Conservation (phyloP, 2,329 filamentous ascomycete genomes). For the Scedosporium boydii region DNA sequence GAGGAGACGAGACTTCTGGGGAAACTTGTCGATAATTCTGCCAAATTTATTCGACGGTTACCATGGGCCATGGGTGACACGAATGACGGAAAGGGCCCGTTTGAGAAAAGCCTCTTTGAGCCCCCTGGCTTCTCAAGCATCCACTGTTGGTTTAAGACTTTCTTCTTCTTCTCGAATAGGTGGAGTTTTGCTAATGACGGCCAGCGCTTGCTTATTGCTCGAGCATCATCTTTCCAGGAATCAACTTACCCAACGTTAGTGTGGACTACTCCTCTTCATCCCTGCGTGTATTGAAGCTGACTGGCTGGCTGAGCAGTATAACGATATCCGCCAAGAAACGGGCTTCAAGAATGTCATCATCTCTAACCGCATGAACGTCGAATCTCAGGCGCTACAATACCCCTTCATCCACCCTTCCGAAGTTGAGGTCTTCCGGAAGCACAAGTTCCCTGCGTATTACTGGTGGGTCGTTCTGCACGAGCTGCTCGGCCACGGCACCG, state of each 20-base stretch:
- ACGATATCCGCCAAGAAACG: slow-evolving; percentile 46
- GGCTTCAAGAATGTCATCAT: slow-evolving; percentile 59
- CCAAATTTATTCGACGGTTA: slow-evolving; percentile 55
- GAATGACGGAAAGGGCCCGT: slow-evolving; percentile 37
- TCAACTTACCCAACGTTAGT: slow-evolving; percentile 33
- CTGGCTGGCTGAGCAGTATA: slow-evolving; percentile 28
- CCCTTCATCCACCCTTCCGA: slow-evolving; percentile 55
- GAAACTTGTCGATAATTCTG: slow-evolving; percentile 53
- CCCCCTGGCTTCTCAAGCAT: slow-evolving; percentile 65
- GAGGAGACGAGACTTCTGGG: slow-evolving; percentile 51
- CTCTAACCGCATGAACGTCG: slow-evolving; percentile 44
- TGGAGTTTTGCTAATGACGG: neutral
- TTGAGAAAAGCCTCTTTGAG: slow-evolving; percentile 64
- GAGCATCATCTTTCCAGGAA: slow-evolving; percentile 31
- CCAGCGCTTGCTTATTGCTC: slow-evolving; percentile 32
- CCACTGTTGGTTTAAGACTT: slow-evolving; percentile 44
- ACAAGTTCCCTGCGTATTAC: slow-evolving; percentile 58
- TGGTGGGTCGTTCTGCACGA: slow-evolving; percentile 65
- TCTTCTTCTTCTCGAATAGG: slow-evolving; percentile 6
- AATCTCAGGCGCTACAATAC: slow-evolving; percentile 32
- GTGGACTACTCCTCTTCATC: neutral
- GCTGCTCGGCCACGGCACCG: slow-evolving; percentile 55
- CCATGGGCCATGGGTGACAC: slow-evolving; percentile 46
- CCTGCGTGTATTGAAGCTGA: neutral
- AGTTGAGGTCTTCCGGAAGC: slow-evolving; percentile 49